Evolutionary conservation across 257 asterid genomes (phyloP), one percentile per base, ranked within the genome.

Genomic region (Ocimum tenuiflorum): DNA sequence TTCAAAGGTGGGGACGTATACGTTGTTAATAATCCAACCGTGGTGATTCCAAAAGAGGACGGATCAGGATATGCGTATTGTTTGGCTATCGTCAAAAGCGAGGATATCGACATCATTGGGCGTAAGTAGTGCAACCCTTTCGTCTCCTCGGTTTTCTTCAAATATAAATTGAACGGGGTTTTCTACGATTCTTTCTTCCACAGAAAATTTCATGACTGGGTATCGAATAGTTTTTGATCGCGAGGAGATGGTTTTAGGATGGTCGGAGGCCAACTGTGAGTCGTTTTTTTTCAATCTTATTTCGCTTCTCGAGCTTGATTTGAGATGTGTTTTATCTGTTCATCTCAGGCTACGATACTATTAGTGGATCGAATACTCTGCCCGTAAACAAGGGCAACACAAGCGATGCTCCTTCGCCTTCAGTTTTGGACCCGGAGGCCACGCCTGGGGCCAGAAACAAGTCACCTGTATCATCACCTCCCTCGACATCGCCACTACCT

Each of bases 131-230:
- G 9, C 51, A n/a, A n/a, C n/a, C n/a, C n/a, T n/a, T n/a, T n/a
- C n/a, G n/a, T n/a, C n/a, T n/a, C n/a, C n/a, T n/a, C n/a, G n/a
- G n/a, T n/a, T n/a, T n/a, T n/a, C n/a, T 58, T 7, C 6, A 63
- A 58, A n/a, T n/a, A n/a, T n/a, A n/a, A n/a, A n/a, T n/a, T n/a
- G n/a, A n/a, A n/a, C n/a, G n/a, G n/a, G n/a, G n/a, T n/a, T n/a
- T n/a, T n/a, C n/a, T n/a, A n/a, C n/a, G n/a, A n/a, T n/a, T n/a
- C n/a, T n/a, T 27, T 27, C 31, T 51, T 29, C 36, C 45, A 53
- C 91, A 94, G 99, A 94, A 80, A 90, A 94, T 68, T 94, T 90
- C 24, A 90, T 94, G 99, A 76, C 89, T 47, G 97, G 97, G 47
- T 82, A 94, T 43, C 91, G 92, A 9, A 65, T 90, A 1, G 80